These are phyloP conservation scores for Inosperma sp. DNA, from an alignment of 768 basidiomycete genomes.

Conservation along the genomic window DNA sequence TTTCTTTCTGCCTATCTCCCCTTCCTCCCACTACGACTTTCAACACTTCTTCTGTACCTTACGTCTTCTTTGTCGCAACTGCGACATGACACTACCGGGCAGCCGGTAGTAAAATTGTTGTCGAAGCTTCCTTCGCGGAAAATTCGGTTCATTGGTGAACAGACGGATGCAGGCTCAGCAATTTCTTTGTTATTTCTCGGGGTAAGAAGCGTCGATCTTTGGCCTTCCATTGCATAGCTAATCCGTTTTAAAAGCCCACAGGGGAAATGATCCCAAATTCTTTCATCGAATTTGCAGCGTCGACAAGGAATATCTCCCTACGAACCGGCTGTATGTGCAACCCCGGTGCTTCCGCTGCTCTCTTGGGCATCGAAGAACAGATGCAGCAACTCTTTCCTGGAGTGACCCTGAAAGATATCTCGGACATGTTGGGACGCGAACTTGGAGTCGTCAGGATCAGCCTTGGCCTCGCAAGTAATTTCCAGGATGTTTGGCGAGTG, in stretches of 20 bases:
- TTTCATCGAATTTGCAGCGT: constrained; percentile 69
- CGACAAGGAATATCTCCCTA: constrained; percentile 60
- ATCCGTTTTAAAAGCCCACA: constrained; percentile 44
- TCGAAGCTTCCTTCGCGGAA: constrained; percentile 55
- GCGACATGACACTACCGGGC: constrained; percentile 56
- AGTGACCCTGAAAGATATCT: constrained; percentile 58
- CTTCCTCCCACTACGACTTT: constrained; percentile 71
- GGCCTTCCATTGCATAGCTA: constrained; percentile 9
- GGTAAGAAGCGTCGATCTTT: constrained; percentile 41
- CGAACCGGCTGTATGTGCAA: constrained; percentile 89
- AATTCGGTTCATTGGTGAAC: constrained; percentile 56
- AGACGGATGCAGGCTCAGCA: constrained; percentile 60
- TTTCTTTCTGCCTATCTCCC: constrained; percentile 77
- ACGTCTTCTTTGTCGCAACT: constrained; percentile 50
- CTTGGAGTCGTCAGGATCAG: constrained; percentile 74
- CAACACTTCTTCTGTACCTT: constrained; percentile 62
- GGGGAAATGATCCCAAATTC: constrained; percentile 67
- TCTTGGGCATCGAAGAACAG: constrained; percentile 60
- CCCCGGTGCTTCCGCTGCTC: constrained; percentile 71
- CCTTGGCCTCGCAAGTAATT: constrained; percentile 74
- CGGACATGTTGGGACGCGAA: constrained; percentile 57
- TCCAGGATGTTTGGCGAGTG: constrained; percentile 66
- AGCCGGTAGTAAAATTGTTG: constrained; percentile 63
- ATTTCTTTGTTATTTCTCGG: constrained; percentile 59
- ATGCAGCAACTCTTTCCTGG: constrained; percentile 61